These are phyloP conservation scores for Hansenula lynferdii DNA, from an alignment of 1,139 yeast species.

Conservation along the genomic window DNA sequence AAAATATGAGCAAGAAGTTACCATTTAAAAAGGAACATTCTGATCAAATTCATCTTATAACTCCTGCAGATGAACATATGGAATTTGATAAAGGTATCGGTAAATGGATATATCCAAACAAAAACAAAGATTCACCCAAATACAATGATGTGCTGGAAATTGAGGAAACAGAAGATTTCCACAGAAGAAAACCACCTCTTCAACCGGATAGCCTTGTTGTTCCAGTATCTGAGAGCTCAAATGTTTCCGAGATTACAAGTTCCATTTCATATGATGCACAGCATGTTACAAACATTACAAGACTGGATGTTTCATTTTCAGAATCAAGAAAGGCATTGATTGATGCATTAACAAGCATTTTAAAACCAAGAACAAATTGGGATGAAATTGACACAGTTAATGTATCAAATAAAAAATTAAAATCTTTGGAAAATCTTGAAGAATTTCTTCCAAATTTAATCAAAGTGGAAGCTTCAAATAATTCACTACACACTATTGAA, in stretches of 20 bases:
- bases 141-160: neutral
- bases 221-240: too few relatives aligned
- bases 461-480: conserved; percentile 27
- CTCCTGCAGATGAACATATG: conserved; percentile 18
- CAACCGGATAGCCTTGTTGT: too few relatives aligned
- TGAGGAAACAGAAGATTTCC: neutral
- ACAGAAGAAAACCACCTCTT: neutral
- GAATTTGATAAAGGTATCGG: conserved; percentile 7
- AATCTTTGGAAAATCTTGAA: conserved; percentile 27
- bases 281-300: conserved; percentile 23
- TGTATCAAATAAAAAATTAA: conserved; percentile 24
- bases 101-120: conserved; percentile 14
- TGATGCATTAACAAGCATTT: conserved; percentile 26
- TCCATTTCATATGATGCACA: conserved; percentile 5
- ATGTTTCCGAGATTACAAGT: conserved; percentile 5
- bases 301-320: conserved; percentile 26
- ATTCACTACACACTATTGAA: conserved; percentile 27
- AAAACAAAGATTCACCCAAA: neutral
- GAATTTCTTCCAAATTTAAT: conserved; percentile 31
- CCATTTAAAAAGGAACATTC: neutral
- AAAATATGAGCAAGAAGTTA: neutral
- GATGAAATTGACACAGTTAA: conserved; percentile 27
- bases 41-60: conserved; percentile 10
- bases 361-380: conserved; percentile 30
- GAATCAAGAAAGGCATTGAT: conserved; percentile 26